These are phyloP conservation scores for Suillus ampliporus DNA, from an alignment of 768 basidiomycete species.

Conservation along the genomic window DNA sequence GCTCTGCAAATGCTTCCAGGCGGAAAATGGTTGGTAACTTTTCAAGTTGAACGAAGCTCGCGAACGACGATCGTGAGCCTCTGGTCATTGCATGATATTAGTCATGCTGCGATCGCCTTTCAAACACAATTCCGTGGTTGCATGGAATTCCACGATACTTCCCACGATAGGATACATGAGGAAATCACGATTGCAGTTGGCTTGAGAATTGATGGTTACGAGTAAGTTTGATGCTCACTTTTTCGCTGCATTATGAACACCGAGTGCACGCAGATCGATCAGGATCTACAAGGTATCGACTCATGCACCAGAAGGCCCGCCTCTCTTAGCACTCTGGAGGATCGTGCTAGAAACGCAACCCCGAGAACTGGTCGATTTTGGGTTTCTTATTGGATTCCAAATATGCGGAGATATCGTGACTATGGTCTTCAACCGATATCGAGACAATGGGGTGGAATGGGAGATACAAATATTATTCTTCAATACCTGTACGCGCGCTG, in stretches of 20 bases:
- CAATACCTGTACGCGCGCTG: not conserved
- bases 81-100: slow-evolving; percentile 46
- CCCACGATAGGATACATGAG: slow-evolving; percentile 28
- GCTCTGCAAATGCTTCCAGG: slow-evolving; percentile 54
- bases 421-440: slow-evolving; percentile 16
- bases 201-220: slow-evolving; percentile 18
- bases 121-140: slow-evolving; percentile 34
- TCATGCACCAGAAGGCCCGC: slow-evolving; percentile 12
- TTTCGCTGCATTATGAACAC: not conserved
- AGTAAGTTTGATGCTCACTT: slow-evolving; percentile 21
- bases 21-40: slow-evolving; percentile 54
- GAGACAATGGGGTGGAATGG: not conserved
- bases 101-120: slow-evolving; percentile 32
- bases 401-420: slow-evolving; percentile 30
- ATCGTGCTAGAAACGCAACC: slow-evolving; percentile 26
- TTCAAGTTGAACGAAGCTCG: slow-evolving; percentile 41
- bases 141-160: slow-evolving; percentile 41
- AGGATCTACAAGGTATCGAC: slow-evolving; percentile 27
- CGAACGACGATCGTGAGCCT: slow-evolving; percentile 46
- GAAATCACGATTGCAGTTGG: slow-evolving; percentile 29
- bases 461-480: not conserved
- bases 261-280: slow-evolving; percentile 25
- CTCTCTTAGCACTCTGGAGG: slow-evolving; percentile 2
- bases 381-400: slow-evolving; percentile 25
- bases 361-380: slow-evolving; percentile 14